Evolutionary conservation across 257 asterid species (phyloP), one percentile per base, ranked within the genome.

Genomic region (Plectranthus barbatus): DNA sequence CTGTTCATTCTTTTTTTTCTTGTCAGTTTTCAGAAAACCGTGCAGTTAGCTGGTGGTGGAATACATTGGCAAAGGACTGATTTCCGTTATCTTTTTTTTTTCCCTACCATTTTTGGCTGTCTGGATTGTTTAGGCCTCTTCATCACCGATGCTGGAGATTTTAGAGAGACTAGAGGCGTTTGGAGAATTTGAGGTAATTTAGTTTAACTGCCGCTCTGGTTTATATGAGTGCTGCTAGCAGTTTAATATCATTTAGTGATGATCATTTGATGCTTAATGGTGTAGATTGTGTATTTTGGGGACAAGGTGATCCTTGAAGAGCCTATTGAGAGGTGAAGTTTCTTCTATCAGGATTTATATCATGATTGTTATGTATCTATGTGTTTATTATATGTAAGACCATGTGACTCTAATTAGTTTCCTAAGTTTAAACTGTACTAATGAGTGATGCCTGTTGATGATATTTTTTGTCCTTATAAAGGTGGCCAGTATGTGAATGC

Each of bases 401-500:
- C 67, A 44, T 17, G 57, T 51, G 6, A 13, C 33, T 62, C 47
- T 55, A 33, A 12, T 36, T 10, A 24, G 20, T 45, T 20, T 44
- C 13, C 40, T 44, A 61, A 55, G 24, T 56, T 51, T 47, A 42
- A 46, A 48, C 46, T 53, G 57, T 52, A n/a, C n/a, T n/a, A n/a
- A n/a, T n/a, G 31, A 52, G 6, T 60, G 68, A 55, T 44, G 34
- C n/a, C 66, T 45, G 39, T 54, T 18, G 60, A 49, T 60, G 47
- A 56, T 51, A 5, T 61, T 29, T 20, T 26, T 52, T 36, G 31
- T 49, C 59, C 45, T 64, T 60, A 13, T 79, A 72, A 81, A 92
- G 99, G 55, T 92, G 99, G 99, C 97, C 97, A 12, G 83, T 92
- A 76, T 92, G 99, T 49, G 86, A 92, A 36, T 89, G 97, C 77